phyloP scores from a whole-genome alignment of 192 early-diverging fungal species.

The Gonapodya prolifera region DNA sequence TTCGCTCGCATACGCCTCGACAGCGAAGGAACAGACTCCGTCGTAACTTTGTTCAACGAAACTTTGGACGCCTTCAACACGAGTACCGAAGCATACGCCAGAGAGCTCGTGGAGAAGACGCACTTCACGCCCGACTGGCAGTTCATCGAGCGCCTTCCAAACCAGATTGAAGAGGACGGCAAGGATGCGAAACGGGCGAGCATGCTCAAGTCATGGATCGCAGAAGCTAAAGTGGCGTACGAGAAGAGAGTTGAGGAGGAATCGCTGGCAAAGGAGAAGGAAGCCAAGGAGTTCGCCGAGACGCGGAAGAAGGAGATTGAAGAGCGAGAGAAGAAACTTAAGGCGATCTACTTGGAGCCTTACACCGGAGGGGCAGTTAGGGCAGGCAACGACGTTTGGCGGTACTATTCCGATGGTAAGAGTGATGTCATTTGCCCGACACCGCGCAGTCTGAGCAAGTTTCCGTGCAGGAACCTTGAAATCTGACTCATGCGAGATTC shows the following conservation, averaged over 20 bases:
- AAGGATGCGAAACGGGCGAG: not conserved
- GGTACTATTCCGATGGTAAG: not conserved
- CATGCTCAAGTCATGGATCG: not conserved
- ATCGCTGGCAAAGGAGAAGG: not conserved
- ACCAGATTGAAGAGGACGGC: not conserved
- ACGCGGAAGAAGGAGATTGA: not conserved
- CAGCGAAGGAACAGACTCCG: not conserved
- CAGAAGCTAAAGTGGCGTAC: not conserved
- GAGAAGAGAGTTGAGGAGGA: not conserved
- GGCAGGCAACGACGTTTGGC: not conserved
- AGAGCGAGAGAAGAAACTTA: not conserved
- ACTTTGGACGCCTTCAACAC: not conserved
- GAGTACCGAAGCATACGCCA: not conserved
- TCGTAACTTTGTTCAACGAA: not conserved
- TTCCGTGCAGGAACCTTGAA: not conserved
- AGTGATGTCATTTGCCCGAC: not conserved
- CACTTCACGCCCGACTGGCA: not conserved
- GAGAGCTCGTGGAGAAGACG: not conserved
- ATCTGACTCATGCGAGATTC: not conserved
- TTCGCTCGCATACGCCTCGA: not conserved
- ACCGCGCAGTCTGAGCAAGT: not conserved
- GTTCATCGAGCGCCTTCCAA: not conserved
- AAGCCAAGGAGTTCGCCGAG: not conserved
- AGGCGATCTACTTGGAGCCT: not conserved
- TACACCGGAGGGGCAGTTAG: not conserved